These are phyloP conservation scores for Penicillium taxi DNA, from an alignment of 495 filamentous ascomycete species.

Conservation along the genomic window DNA sequence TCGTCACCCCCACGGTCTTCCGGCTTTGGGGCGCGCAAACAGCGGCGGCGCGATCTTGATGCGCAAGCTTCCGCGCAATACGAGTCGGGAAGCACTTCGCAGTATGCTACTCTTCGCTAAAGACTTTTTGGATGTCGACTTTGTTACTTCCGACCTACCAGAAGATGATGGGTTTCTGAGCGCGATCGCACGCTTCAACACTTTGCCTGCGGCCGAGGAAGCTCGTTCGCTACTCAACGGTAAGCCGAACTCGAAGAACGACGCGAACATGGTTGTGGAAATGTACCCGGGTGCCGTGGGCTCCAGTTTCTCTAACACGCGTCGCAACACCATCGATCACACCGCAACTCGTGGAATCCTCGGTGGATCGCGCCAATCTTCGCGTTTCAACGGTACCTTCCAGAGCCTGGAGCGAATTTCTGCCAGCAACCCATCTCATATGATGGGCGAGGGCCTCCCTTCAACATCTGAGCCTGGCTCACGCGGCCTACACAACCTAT, in stretches of 20 bases:
- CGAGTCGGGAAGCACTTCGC: conserved; percentile 61
- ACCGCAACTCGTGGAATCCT: conserved; percentile 42
- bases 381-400: conserved; percentile 72
- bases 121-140: conserved; percentile 66
- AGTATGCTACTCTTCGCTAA: conserved; percentile 83
- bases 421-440: conserved; percentile 49
- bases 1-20: conserved; percentile 40
- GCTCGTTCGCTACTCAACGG: conserved; percentile 70
- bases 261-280: conserved; percentile 74
- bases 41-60: conserved; percentile 53
- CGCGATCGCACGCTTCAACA: conserved; percentile 69
- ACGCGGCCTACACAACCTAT: conserved; percentile 64
- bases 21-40: conserved; percentile 31
- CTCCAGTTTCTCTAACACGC: conserved; percentile 28
- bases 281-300: conserved; percentile 47
- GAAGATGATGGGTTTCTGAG: conserved; percentile 66
- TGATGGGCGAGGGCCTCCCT: conserved; percentile 48
- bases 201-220: conserved; percentile 63
- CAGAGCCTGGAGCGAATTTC: conserved; percentile 66
- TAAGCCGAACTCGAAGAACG: conserved; percentile 65
- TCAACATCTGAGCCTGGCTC: conserved; percentile 52
- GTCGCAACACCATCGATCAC: conserved; percentile 57
- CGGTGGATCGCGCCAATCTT: conserved; percentile 58
- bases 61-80: conserved; percentile 68
- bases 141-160: conserved; percentile 55